Evolutionary conservation across 2,329 filamentous ascomycete species (phyloP).

Genomic region (Blastomyces emzantsi): DNA sequence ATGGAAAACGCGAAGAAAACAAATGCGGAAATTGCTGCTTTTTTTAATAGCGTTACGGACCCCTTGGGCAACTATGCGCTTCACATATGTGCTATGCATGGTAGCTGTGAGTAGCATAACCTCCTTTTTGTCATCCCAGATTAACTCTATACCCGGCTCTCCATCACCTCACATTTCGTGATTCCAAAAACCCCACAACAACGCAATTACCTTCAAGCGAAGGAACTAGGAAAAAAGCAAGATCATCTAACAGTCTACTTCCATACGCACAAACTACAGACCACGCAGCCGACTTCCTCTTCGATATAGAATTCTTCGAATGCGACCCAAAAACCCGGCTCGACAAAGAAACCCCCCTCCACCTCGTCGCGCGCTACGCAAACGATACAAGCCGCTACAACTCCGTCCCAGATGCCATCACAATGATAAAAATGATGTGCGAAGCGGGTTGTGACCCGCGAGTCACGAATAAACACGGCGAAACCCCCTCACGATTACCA

Average conservation of each 20-base stretch:
- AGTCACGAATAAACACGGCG: slow-evolving; percentile 40
- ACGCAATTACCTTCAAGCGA: background rate
- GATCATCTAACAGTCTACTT: background rate
- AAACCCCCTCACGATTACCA: slow-evolving; percentile 39
- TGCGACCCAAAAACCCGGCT: slow-evolving; percentile 40
- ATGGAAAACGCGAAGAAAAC: slow-evolving; percentile 44
- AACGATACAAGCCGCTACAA: slow-evolving; percentile 31
- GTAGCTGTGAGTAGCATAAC: slow-evolving; percentile 60
- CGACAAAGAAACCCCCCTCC: slow-evolving; percentile 40
- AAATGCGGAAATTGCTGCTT: slow-evolving; percentile 56
- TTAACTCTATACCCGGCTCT: background rate
- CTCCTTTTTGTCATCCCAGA: background rate
- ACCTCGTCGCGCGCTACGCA: slow-evolving; percentile 38
- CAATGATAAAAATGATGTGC: slow-evolving; percentile 43
- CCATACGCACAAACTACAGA: slow-evolving; percentile 22
- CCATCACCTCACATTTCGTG: background rate
- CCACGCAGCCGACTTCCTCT: slow-evolving; percentile 40
- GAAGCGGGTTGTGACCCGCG: slow-evolving; percentile 42
- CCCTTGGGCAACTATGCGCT: slow-evolving; percentile 81
- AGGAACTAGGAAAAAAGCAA: background rate
- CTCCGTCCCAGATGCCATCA: slow-evolving; percentile 33
- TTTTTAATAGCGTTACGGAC: slow-evolving; percentile 80
- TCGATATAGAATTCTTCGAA: slow-evolving; percentile 42
- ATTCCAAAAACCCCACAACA: background rate
- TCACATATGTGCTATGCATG: slow-evolving; percentile 77